Base-by-base conservation (phyloP, 495 filamentous ascomycete genomes). In the Aspergillus indologenus region DNA sequence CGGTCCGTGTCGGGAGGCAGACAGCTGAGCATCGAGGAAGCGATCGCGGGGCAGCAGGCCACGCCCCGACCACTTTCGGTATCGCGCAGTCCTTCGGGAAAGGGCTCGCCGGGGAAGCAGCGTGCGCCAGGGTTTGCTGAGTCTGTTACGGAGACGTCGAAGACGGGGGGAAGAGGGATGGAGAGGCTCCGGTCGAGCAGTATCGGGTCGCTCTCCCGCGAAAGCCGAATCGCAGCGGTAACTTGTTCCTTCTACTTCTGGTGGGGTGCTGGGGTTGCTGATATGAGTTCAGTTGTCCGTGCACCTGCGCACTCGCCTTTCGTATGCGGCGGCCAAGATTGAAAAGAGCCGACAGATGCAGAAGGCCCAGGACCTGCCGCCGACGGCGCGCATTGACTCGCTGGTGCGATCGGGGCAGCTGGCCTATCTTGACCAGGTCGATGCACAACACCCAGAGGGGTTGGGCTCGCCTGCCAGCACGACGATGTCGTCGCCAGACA, bases 241-340 rank as follows among this genome's bases (percentile, higher is more conserved):
- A 66, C 71, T 75, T 24, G 9, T 34, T 26, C 21, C 42, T 18
- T 12, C 57, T 56, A 3, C 29, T 49, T 34, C 34, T 15, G 12
- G 5, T 45, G 14, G 14, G 31, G 12, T 55, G 14, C 48, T 52
- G 56, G 53, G 24, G 34, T 47, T 68, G 54, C 58, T 65, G 50
- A 74, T 57, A 55, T 53, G 57, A 61, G 54, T 56, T 44, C 65
- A 95, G 88, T 71, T 94, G 47, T 90, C 91, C 29, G 82, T 84
- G 42, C 85, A 91, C 65, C 80, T 97, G 22, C 86, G 85, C 60
- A 83, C 90, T 7, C 87, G 90, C 53, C 78, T 97, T 14, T 89
- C 90, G 6, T 95, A 96, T 70, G 91, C 91, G 40, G 90, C 93
- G 76, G 83, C 92, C 64, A 96, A 96, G 69, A 86, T 97, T 43